A percentile compares a stretch with the other conserved stretches of the same genome.
Evolutionary conservation across 306 rosid species (phyloP).

Genomic region (Medicago lupulina): DNA sequence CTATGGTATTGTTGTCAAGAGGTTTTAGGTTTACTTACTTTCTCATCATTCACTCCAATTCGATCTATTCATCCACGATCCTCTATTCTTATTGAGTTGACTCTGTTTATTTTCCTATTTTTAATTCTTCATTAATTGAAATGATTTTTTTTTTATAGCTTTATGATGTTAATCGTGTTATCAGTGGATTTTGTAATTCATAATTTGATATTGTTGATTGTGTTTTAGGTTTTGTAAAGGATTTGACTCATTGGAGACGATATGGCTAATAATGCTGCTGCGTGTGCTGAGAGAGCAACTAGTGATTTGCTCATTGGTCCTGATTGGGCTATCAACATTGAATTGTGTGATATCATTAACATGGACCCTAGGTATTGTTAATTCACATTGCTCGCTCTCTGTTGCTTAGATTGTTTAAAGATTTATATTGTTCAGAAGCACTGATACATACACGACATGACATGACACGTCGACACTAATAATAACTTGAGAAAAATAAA

Average conservation of each 20-base stretch:
- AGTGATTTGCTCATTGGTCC: constrained; percentile 96
- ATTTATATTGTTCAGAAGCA: background rate
- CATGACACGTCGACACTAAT: too few species aligned
- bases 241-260: constrained; percentile 31
- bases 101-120: background rate
- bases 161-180: too few species aligned
- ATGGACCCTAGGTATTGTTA: constrained; percentile 77
- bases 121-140: background rate
- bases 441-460: too few species aligned
- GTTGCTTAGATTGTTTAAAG: constrained; percentile 14
- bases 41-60: constrained; percentile 7
- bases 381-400: constrained; percentile 28
- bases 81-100: background rate
- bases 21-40: constrained; percentile 31
- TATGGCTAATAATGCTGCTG: constrained; percentile 82
- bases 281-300: constrained; percentile 94
- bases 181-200: constrained; percentile 31
- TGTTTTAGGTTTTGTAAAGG: constrained; percentile 22
- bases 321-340: constrained; percentile 95
- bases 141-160: background rate
- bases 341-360: constrained; percentile 88
- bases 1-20: background rate
- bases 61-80: constrained; percentile 26
- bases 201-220: constrained; percentile 20
- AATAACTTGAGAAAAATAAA: too few species aligned